Percentiles rank a stretch among this genome's conserved stretches.
Evolutionary conservation across 2,329 filamentous ascomycete species (phyloP).

Genomic region (Nigrospora oryzae): DNA sequence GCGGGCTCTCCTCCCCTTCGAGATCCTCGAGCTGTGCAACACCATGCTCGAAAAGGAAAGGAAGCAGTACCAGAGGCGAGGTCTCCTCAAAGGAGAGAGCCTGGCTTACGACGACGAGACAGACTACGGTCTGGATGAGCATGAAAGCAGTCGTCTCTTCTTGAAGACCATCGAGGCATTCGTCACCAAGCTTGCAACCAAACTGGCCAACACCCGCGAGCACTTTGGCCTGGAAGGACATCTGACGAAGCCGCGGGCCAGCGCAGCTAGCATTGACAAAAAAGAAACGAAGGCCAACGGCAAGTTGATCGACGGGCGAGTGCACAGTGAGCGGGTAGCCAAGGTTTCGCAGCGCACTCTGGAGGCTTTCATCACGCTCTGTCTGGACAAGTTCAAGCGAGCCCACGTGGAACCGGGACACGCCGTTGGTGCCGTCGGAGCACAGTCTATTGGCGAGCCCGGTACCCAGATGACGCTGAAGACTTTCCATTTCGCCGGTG

Average conservation of each 20-base stretch:
- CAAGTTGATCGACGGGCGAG: constrained; percentile 6
- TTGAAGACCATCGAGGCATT: constrained; percentile 70
- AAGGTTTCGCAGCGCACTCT: constrained; percentile 76
- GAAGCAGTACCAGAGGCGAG: constrained; percentile 50
- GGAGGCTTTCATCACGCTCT: constrained; percentile 68
- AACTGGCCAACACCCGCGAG: constrained; percentile 45
- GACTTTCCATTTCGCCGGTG: constrained; percentile 99
- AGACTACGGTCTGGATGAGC: constrained; percentile 63
- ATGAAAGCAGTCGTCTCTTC: constrained; percentile 77
- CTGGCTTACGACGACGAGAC: constrained; percentile 64
- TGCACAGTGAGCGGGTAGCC: constrained; percentile 58
- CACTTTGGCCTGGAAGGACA: constrained; percentile 39
- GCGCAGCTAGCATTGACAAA: constrained; percentile 16
- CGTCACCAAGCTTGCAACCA: constrained; percentile 53
- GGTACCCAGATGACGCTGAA: constrained; percentile 99
- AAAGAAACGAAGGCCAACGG: constrained; percentile 15
- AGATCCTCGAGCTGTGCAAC: constrained; percentile 63
- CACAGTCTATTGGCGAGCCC: constrained; percentile 95
- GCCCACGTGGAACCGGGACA: constrained; percentile 92
- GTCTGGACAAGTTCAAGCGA: constrained; percentile 81
- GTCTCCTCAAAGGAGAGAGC: constrained; percentile 50
- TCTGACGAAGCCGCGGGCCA: constrained; percentile 13
- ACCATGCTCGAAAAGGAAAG: constrained; percentile 61
- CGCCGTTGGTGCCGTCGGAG: constrained; percentile 90
- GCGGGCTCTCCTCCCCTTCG: constrained; percentile 60